Percentiles rank a stretch among this genome's conserved stretches.
Conservation (phyloP, 768 basidiomycete species). For the Tricholoma bakamatsutake region DNA sequence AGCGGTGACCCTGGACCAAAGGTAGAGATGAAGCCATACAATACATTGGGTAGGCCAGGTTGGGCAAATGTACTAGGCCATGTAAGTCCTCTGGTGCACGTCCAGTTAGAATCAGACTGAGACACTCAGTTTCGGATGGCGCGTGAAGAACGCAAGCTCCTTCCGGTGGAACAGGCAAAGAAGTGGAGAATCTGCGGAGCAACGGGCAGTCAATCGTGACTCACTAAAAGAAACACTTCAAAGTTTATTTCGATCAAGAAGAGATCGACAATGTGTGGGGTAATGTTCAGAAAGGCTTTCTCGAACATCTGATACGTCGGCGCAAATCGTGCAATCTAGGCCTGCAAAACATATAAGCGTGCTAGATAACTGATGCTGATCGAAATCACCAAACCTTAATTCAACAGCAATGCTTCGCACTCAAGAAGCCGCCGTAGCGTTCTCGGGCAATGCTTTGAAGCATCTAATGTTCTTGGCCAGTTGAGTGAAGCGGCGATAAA, state of each 20-base stretch:
- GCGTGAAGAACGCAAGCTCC: neutral
- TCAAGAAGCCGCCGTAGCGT: neutral
- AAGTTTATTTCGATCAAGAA: no score
- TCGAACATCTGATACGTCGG: neutral
- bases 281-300: neutral
- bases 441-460: neutral
- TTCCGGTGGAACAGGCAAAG: neutral
- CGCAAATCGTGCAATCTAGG: neutral
- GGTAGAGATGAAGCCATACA: neutral
- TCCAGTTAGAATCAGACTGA: neutral
- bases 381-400: neutral
- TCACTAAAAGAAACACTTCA: no score
- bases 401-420: neutral
- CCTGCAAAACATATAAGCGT: neutral
- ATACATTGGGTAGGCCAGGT: neutral
- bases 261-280: neutral
- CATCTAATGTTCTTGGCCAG: neutral
- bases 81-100: neutral
- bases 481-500: neutral
- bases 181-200: neutral
- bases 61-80: neutral
- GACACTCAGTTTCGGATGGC: neutral
- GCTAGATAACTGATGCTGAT: neutral
- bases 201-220: neutral
- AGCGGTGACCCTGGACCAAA: neutral